These are phyloP conservation scores for Phytophthora foliorum DNA, from an alignment of 352 stramenopile species.

Conservation along the genomic window DNA sequence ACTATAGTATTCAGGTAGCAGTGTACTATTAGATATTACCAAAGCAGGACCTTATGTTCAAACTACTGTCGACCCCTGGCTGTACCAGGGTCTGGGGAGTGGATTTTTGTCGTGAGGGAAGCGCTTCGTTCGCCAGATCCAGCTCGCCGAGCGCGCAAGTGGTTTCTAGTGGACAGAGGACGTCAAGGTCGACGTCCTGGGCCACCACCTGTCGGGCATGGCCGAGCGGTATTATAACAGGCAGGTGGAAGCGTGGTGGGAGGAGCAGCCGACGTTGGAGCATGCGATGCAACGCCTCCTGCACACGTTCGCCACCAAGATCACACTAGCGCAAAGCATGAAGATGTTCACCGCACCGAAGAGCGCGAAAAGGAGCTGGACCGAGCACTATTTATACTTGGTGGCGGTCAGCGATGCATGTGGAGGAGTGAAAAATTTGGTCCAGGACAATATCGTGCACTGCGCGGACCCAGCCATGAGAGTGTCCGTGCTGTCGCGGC, in stretches of 20 bases:
- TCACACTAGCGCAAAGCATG: conserved; percentile 19
- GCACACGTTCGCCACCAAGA: conserved; percentile 22
- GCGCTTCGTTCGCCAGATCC: conserved; percentile 5
- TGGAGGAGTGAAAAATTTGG: conserved; percentile 9
- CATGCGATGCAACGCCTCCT: conserved; percentile 21
- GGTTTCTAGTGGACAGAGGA: conserved; percentile 6
- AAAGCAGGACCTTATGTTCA: too few relatives aligned
- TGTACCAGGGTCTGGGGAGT: conserved; percentile 17
- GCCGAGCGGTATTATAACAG: neutral
- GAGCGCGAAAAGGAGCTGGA: conserved; percentile 13
- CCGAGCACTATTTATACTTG: conserved; percentile 30
- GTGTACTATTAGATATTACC: too few relatives aligned
- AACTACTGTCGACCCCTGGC: neutral
- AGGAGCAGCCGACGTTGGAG: conserved; percentile 10
- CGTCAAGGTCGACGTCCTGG: conserved; percentile 9
- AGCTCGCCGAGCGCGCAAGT: neutral
- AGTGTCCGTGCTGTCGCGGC: conserved; percentile 14
- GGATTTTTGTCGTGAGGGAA: conserved; percentile 8
- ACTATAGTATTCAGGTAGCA: too few relatives aligned
- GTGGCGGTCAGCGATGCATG: conserved; percentile 24
- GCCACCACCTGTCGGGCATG: neutral
- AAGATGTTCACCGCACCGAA: conserved; percentile 26
- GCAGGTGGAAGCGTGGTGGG: conserved; percentile 19
- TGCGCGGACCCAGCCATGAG: conserved; percentile 12
- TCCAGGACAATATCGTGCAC: conserved; percentile 32